Evolutionary conservation across 345 rosid species (phyloP).

Genomic region (Pugionium cornutum): DNA sequence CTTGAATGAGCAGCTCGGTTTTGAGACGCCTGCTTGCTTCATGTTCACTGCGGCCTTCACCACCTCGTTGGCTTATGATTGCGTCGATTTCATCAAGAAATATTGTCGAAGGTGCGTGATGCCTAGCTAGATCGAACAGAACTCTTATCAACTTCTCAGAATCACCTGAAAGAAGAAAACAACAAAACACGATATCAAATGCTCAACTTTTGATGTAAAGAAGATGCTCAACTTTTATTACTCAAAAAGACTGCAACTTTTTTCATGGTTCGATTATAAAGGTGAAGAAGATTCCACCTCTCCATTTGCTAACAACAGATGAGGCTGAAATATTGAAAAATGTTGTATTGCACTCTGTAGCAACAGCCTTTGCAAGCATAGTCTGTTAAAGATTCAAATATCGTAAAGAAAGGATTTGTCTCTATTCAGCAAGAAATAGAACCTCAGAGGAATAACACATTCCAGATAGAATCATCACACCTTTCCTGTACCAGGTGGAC

Average conservation of each 20-base stretch:
- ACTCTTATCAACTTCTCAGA: constrained; percentile 93
- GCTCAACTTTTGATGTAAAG: no score
- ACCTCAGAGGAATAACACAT: no score
- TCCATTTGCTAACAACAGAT: constrained; percentile 99
- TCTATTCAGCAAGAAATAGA: no score
- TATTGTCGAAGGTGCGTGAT: constrained; percentile 94
- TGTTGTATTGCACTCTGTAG: constrained; percentile 97
- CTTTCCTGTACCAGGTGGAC: constrained; percentile 99
- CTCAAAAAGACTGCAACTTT: background rate
- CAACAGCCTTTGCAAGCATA: constrained; percentile 99
- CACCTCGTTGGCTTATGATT: constrained; percentile 96
- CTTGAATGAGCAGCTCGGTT: constrained; percentile 99
- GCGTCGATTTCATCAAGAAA: constrained; percentile 98
- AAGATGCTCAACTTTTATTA: no score
- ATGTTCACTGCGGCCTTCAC: constrained; percentile 94
- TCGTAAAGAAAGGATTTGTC: no score
- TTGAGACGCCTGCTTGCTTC: constrained; percentile 99
- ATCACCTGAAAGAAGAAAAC: constrained; percentile 62
- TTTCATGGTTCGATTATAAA: background rate
- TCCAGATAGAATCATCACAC: constrained; percentile 39
- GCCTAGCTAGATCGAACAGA: constrained; percentile 93
- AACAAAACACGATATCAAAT: background rate
- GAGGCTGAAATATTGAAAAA: constrained; percentile 98
- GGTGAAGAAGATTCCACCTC: constrained; percentile 33
- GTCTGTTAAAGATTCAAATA: constrained; percentile 50